Evolutionary conservation across 176 grass and related monocot species (phyloP).

Genomic region (Saccharum officinarum): DNA sequence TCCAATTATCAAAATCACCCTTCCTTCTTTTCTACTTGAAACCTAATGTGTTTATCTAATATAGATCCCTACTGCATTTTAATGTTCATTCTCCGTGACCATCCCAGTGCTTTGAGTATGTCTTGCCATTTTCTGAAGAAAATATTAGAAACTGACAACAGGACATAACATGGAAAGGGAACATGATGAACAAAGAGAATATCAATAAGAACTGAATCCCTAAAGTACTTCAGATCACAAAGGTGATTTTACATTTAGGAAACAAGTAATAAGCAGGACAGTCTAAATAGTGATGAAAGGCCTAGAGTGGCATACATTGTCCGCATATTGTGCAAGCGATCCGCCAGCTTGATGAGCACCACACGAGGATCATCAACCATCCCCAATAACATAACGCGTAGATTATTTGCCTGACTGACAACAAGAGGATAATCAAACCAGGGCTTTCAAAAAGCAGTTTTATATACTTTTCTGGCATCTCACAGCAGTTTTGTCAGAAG

Average conservation of each 20-base stretch:
- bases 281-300: conserved; percentile 22
- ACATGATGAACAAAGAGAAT: background rate
- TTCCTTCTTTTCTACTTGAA: conserved; percentile 8
- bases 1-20: background rate
- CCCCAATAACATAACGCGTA: conserved; percentile 94
- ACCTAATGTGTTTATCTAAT: conserved; percentile 16
- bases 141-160: conserved; percentile 20
- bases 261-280: conserved; percentile 19
- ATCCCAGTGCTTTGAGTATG: background rate
- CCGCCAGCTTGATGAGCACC: conserved; percentile 94
- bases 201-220: background rate
- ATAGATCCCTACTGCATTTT: background rate
- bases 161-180: conserved; percentile 16
- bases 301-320: conserved; percentile 69
- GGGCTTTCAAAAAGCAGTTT: conserved; percentile 19
- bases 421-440: conserved; percentile 43
- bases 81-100: background rate
- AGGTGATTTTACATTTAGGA: conserved; percentile 3
- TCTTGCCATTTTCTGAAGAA: conserved; percentile 7
- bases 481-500: background rate
- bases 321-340: conserved; percentile 97
- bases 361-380: conserved; percentile 99
- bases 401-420: conserved; percentile 92
- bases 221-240: conserved; percentile 5
- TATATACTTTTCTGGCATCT: conserved; percentile 20